Conservation (phyloP, 345 rosid genomes). For the Nephelium lappaceum region DNA sequence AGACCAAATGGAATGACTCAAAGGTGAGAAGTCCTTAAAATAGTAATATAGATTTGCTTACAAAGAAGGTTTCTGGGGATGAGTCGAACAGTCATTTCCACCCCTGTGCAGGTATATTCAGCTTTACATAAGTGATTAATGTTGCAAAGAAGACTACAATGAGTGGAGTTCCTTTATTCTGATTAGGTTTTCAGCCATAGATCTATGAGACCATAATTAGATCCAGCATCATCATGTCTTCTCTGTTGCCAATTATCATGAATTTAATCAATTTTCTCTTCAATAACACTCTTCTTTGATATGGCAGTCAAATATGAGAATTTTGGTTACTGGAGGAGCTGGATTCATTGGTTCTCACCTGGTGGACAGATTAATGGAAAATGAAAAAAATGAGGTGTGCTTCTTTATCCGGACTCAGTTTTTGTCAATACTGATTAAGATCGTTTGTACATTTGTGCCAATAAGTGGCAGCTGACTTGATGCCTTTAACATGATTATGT, state of each 20-base stretch:
- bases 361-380: conserved; percentile 90
- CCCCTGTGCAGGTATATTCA: neutral
- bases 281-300: conserved; percentile 14
- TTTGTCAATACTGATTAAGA: neutral
- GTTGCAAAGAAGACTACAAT: neutral
- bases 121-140: neutral
- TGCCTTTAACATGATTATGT: conserved; percentile 2
- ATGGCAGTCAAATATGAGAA: conserved; percentile 89
- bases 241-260: neutral
- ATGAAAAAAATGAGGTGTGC: conserved; percentile 85
- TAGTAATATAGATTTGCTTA: neutral
- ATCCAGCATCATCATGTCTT: neutral
- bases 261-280: conserved; percentile 9
- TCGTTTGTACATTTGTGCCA: neutral
- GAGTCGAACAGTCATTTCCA: neutral
- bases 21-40: neutral
- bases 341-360: conserved; percentile 97
- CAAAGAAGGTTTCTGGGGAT: neutral
- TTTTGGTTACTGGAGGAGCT: conserved; percentile 95
- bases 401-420: neutral
- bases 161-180: conserved; percentile 9
- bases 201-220: conserved; percentile 17
- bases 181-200: conserved; percentile 10
- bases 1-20: neutral
- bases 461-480: neutral